phyloP scores from a whole-genome alignment of 768 basidiomycete genomes.

The Solioccasus polychromus region DNA sequence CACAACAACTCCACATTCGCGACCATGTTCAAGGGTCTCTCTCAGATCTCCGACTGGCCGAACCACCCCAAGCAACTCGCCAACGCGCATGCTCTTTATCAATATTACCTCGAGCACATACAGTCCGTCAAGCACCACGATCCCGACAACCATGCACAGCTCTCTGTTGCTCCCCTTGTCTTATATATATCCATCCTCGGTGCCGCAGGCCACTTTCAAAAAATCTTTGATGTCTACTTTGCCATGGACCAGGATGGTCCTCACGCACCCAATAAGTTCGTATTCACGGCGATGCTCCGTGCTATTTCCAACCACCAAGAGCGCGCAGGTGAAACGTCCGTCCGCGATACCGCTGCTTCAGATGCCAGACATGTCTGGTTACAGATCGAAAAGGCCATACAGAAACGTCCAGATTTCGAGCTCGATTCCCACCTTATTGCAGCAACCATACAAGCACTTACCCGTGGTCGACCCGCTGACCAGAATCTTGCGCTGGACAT shows the following conservation, averaged over 20 bases:
- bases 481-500: slow-evolving; percentile 67
- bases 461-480: slow-evolving; percentile 55
- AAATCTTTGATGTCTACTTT: slow-evolving; percentile 75
- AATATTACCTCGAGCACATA: slow-evolving; percentile 51
- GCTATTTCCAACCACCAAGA: slow-evolving; percentile 34
- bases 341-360: slow-evolving; percentile 44
- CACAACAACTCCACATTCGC: slow-evolving; percentile 67
- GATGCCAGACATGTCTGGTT: slow-evolving; percentile 74
- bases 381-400: slow-evolving; percentile 53
- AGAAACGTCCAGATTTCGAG: slow-evolving; percentile 42
- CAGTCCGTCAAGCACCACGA: slow-evolving; percentile 47
- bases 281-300: slow-evolving; percentile 67
- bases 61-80: slow-evolving; percentile 56
- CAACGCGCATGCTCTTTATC: slow-evolving; percentile 60
- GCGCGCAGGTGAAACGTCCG: slow-evolving; percentile 20
- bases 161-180: slow-evolving; percentile 45
- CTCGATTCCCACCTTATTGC: slow-evolving; percentile 55
- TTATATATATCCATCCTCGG: slow-evolving; percentile 69
- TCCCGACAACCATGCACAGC: slow-evolving; percentile 45
- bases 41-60: slow-evolving; percentile 60
- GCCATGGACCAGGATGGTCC: slow-evolving; percentile 61
- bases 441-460: slow-evolving; percentile 52
- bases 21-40: slow-evolving; percentile 65
- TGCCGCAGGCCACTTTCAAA: slow-evolving; percentile 54
- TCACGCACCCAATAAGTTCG: slow-evolving; percentile 53